A percentile compares a stretch with the other conserved stretches of the same genome.
Conservation (phyloP, 306 rosid species). For the Neltuma alba region DNA sequence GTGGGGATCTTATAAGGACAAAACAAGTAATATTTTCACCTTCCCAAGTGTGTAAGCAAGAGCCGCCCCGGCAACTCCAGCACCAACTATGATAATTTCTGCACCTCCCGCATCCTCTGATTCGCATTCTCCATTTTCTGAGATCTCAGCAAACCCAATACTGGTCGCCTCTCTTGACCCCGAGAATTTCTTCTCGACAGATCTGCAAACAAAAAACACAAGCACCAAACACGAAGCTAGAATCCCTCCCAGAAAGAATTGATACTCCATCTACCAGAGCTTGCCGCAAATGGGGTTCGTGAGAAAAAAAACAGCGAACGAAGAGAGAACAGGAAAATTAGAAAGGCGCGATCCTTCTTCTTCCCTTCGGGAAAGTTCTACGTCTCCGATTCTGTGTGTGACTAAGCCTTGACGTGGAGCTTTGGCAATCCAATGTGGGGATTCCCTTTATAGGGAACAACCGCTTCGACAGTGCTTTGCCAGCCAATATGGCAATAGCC, state of each 20-base stretch:
- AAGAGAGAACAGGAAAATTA: neutral
- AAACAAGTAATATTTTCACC: constrained; percentile 39
- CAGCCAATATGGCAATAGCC: neutral
- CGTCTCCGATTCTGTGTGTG: neutral
- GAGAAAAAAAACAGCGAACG: neutral
- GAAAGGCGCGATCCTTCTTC: neutral
- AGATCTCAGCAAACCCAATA: constrained; percentile 14
- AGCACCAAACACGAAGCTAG: constrained; percentile 49
- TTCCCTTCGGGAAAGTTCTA: neutral
- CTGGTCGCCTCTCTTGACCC: constrained; percentile 26
- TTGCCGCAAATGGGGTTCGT: neutral
- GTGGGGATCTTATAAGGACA: neutral
- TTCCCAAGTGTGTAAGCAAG: constrained; percentile 89
- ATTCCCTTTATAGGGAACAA: neutral
- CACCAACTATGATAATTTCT: constrained; percentile 80
- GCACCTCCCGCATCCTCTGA: constrained; percentile 18
- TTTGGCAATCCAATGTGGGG: neutral
- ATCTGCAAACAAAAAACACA: constrained; percentile 39
- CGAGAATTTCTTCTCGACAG: constrained; percentile 27
- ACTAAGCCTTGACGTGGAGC: neutral
- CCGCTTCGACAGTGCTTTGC: neutral
- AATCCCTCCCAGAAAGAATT: constrained; percentile 46
- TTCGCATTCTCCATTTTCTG: constrained; percentile 33
- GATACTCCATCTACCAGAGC: constrained; percentile 49
- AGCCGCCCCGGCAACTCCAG: constrained; percentile 96